A percentile compares a stretch with the other conserved stretches of the same genome.
phyloP scores from a whole-genome alignment of 2,329 filamentous ascomycete genomes.

The Xylaria sp. region DNA sequence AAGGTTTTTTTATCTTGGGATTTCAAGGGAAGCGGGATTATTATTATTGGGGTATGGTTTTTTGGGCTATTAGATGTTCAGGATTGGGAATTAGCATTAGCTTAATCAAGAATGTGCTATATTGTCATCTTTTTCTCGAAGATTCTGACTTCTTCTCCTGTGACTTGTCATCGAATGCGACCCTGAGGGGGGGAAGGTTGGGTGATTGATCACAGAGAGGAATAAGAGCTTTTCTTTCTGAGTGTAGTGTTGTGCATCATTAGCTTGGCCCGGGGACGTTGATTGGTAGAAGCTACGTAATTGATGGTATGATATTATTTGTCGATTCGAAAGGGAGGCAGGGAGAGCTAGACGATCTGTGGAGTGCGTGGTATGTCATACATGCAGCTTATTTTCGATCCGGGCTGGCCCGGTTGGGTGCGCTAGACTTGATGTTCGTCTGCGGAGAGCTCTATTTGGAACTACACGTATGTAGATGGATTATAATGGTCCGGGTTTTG shows the following conservation, averaged over 20 bases:
- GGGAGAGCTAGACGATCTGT: no score
- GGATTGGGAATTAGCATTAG: neutral
- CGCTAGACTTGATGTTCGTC: neutral
- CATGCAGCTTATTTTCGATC: neutral
- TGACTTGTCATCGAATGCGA: no score
- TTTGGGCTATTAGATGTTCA: neutral
- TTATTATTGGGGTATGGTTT: conserved; percentile 16
- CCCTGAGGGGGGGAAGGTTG: no score
- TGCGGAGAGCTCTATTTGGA: neutral
- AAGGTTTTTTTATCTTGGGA: neutral
- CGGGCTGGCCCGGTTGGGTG: neutral
- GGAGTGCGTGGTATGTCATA: conserved; percentile 4
- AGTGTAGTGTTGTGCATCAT: no score
- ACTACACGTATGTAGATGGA: neutral
- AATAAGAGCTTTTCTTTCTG: no score
- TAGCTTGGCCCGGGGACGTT: no score
- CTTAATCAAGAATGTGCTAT: neutral
- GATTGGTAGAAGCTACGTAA: no score
- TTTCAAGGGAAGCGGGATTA: neutral
- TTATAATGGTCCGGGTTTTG: neutral
- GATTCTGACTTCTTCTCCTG: no score
- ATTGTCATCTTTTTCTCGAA: no score
- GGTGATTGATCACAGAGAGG: no score
- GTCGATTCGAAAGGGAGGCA: no score
- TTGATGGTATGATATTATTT: no score